Conservation (phyloP, 169 alveolate genomes). For the Babesia microti region DNA sequence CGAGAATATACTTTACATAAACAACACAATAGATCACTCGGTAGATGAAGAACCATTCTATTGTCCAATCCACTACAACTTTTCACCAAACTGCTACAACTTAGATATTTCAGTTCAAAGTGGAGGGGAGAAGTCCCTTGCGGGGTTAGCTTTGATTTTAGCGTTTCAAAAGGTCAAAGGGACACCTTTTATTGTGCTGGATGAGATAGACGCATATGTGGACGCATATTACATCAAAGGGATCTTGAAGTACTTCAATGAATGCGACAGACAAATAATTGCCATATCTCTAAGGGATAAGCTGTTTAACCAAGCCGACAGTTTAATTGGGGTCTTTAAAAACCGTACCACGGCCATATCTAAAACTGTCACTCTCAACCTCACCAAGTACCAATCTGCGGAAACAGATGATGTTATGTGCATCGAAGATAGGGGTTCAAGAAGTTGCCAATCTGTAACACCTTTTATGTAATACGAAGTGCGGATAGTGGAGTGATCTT, state of each 20-base stretch:
- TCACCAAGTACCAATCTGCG: constrained; percentile 26
- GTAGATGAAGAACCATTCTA: constrained; percentile 64
- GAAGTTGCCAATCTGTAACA: not conserved
- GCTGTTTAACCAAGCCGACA: constrained; percentile 68
- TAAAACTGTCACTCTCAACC: constrained; percentile 55
- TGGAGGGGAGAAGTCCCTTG: constrained; percentile 95
- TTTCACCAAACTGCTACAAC: constrained; percentile 62
- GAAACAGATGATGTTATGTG: not conserved
- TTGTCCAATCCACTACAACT: constrained; percentile 53
- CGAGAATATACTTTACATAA: no score
- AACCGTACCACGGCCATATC: constrained; percentile 49
- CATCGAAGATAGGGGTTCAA: not conserved
- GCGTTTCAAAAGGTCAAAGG: constrained; percentile 77
- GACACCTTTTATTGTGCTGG: constrained; percentile 81
- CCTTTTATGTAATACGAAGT: not conserved
- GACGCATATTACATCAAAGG: constrained; percentile 74
- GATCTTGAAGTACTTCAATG: constrained; percentile 53
- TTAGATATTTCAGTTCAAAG: constrained; percentile 51
- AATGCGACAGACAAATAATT: constrained; percentile 64
- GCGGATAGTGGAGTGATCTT: not conserved
- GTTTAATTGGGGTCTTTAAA: constrained; percentile 68
- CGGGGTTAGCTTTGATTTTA: constrained; percentile 79
- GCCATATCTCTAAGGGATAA: constrained; percentile 74
- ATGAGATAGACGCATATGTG: constrained; percentile 87
- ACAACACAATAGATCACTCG: no score